Evolutionary conservation across 2,329 filamentous ascomycete genomes (phyloP), one percentile per base, ranked within the genome.

Genomic region (Corinectria fuckeliana): DNA sequence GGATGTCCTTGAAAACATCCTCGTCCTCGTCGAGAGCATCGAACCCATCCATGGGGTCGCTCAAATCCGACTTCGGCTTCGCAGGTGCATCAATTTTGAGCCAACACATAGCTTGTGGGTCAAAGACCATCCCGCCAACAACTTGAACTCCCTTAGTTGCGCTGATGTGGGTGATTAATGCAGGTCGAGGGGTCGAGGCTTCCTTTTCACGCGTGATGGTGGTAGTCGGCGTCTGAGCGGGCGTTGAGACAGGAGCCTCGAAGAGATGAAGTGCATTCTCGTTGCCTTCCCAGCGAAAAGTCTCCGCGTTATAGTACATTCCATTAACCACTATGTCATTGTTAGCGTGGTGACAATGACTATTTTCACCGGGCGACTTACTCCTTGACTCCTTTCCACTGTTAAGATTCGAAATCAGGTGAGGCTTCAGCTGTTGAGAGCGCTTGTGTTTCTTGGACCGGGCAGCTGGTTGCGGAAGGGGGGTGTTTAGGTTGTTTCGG

Each of bases 91-190:
- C 81, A 62, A 95, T 81, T 76, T 97, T 97, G 56, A 98, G 84
- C 95, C 95, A 99, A 75, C 93, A 96, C 94, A 99, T 98, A 69
- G 92, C 92, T 63, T 92, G 89, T 3, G 95, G 95, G 72, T 99
- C 95, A 74, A 98, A 99, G 9, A 98, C 91, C 95, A 99, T 99
- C 67, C 93, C 92, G n/a, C 93, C 91, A 58, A 97, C 93, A 32
- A 97, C 91, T 76, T 97, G 93, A 13, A 97, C 90, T 62, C 92
- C 93, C 71, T 94, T 91, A 61, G 89, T 88, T 4, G 88, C 85
- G 54, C 90, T 91, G 65, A 97, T 91, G 66, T 97, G 95, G 47
- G 93, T 93, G 70, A 99, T 99, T 16, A 99, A 84, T 5, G 94
- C 93, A 9, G 92, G 82, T 61, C 89, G 77, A 67, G 88, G 87